Percentiles rank a stretch among this genome's conserved stretches.
phyloP scores from a whole-genome alignment of 2,329 filamentous ascomycete genomes.

The Teratosphaeria nubilosa region DNA sequence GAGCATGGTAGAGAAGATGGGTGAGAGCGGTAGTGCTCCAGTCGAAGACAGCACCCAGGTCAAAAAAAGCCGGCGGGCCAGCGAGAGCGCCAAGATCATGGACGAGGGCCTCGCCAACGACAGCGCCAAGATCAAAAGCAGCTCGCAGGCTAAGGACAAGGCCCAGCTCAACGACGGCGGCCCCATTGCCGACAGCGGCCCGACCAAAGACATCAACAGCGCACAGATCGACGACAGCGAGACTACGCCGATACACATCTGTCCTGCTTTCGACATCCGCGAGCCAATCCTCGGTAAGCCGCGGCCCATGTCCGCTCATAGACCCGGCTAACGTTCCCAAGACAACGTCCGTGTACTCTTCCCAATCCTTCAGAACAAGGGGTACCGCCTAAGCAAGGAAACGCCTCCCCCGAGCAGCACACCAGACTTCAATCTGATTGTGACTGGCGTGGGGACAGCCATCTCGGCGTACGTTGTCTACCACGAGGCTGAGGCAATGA shows the following conservation, averaged over 20 bases:
- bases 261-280: slow-evolving; percentile 1
- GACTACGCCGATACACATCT: not conserved
- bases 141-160: not conserved
- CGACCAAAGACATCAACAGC: not conserved
- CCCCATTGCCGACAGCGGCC: no score
- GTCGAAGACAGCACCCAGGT: not conserved
- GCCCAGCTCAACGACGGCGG: not conserved
- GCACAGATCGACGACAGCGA: not conserved
- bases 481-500: not conserved
- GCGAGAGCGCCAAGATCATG: not conserved
- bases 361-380: not conserved
- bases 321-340: not conserved
- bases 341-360: not conserved
- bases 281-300: slow-evolving; percentile 33
- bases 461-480: not conserved
- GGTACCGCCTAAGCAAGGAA: not conserved
- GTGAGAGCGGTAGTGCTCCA: not conserved
- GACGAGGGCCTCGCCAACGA: not conserved
- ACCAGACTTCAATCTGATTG: not conserved
- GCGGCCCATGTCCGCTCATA: not conserved
- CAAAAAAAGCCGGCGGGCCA: not conserved
- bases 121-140: not conserved
- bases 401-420: not conserved
- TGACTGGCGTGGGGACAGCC: not conserved
- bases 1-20: not conserved